Evolutionary conservation across 2,329 filamentous ascomycete genomes (phyloP).

Genomic region (Clarireedia monteithiana): DNA sequence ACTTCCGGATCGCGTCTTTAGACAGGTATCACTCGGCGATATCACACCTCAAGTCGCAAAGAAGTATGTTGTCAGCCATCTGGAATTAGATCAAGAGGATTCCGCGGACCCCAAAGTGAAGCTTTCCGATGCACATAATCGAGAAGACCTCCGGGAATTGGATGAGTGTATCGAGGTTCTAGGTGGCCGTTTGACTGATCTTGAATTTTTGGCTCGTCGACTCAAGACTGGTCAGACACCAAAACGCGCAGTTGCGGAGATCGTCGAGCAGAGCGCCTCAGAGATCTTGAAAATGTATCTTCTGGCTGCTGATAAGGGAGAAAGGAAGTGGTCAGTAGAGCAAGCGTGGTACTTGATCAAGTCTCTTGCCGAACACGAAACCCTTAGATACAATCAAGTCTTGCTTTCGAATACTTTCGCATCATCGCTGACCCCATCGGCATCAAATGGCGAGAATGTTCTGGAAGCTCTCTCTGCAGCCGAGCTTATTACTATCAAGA

Average conservation of each 20-base stretch:
- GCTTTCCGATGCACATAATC: constrained; percentile 26
- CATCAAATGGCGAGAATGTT: constrained; percentile 60
- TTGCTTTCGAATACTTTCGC: constrained; percentile 71
- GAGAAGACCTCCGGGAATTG: constrained; percentile 56
- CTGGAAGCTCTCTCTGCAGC: constrained; percentile 75
- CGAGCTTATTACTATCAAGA: constrained; percentile 74
- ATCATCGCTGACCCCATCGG: constrained; percentile 39
- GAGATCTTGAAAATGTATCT: constrained; percentile 95
- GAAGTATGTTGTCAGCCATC: constrained; percentile 77
- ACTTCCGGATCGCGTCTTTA: constrained; percentile 84
- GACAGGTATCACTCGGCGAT: constrained; percentile 77
- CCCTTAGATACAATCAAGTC: constrained; percentile 77
- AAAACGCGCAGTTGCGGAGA: constrained; percentile 72
- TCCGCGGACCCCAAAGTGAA: constrained; percentile 25
- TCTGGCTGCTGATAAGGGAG: constrained; percentile 42
- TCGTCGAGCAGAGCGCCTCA: constrained; percentile 79
- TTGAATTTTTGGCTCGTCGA: constrained; percentile 86
- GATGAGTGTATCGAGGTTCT: constrained; percentile 75
- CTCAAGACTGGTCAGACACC: constrained; percentile 84
- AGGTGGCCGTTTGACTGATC: constrained; percentile 87
- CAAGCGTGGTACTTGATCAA: constrained; percentile 91
- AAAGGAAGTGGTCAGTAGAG: constrained; percentile 66
- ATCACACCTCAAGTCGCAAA: constrained; percentile 81
- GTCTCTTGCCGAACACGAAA: constrained; percentile 59
- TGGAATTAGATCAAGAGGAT: constrained; percentile 41